Percentiles rank a stretch among this genome's conserved stretches.
Evolutionary conservation across 805 yeast genomes (phyloP).

Genomic region (Starmerella davenportii): DNA sequence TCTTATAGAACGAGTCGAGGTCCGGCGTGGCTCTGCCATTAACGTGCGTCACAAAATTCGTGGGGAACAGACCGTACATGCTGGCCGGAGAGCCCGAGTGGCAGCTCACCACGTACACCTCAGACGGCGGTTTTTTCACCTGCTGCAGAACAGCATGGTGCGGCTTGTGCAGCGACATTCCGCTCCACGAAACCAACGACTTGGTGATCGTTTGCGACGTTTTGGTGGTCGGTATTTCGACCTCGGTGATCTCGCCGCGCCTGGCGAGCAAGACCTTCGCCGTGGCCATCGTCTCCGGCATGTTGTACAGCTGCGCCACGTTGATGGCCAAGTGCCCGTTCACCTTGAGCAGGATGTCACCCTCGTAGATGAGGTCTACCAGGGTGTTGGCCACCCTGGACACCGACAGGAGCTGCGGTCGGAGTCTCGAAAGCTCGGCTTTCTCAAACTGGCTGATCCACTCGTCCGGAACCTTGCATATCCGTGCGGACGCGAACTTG

Average conservation of each 20-base stretch:
- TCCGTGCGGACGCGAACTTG: conserved; percentile 56
- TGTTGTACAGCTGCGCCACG: conserved; percentile 41
- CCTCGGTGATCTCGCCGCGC: conserved; percentile 42
- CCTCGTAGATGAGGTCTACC: conserved; percentile 26
- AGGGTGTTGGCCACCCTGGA: conserved; percentile 40
- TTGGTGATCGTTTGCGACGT: conserved; percentile 42
- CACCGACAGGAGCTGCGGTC: conserved; percentile 50
- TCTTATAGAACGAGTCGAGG: conserved; percentile 45
- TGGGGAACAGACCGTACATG: conserved; percentile 59
- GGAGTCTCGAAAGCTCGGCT: conserved; percentile 38
- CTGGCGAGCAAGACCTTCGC: conserved; percentile 52
- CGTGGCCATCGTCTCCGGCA: conserved; percentile 27
- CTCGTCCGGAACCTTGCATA: conserved; percentile 70
- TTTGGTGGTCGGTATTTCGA: conserved; percentile 47
- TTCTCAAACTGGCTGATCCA: conserved; percentile 60
- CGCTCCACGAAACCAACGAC: conserved; percentile 64
- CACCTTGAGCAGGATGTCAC: conserved; percentile 62
- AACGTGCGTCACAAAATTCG: conserved; percentile 78
- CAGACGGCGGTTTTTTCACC: conserved; percentile 57
- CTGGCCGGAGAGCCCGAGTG: conserved; percentile 73
- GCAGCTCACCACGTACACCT: conserved; percentile 63
- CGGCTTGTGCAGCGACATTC: conserved; percentile 69
- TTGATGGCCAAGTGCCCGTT: conserved; percentile 47
- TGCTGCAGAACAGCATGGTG: conserved; percentile 84
- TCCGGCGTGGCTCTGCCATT: conserved; percentile 59